Base-by-base conservation (phyloP, 2,329 filamentous ascomycete genomes). In the Zymoseptoria tritici region DNA sequence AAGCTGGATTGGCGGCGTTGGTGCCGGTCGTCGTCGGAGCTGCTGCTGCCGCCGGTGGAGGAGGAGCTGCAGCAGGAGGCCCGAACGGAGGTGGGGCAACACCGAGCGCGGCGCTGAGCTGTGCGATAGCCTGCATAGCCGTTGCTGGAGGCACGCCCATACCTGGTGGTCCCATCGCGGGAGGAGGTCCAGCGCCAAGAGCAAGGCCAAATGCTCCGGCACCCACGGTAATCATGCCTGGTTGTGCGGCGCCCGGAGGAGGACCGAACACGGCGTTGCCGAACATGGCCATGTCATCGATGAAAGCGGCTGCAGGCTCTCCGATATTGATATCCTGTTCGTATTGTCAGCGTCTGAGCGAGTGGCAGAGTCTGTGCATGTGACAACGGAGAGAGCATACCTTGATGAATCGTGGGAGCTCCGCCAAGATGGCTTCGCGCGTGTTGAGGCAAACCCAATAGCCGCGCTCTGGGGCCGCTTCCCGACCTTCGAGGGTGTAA, bases 381-480 rank as follows among this genome's bases (percentile, higher is more conserved):
- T 46, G 13, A n/a, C 1, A 5, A 46, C 11, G 36, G 36, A 46
- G 36, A 46, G 36, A 46, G 61, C 51, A 61, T 51, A 58, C 54
- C 24, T 63, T 59, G 24, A 63, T 59, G 56, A 63, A 59, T 42
- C 20, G 22, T 22, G 61, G 61, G 24, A 63, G 24, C 49, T 59
- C 31, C 19, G 49, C 50, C 16, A 58, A 36, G 26, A 63, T 61
- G n/a, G 56, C 59, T 24, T 55, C 61, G 9, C 54, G 54, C 19
- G 53, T 56, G 9, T 57, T 42, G 21, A 63, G 55, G 20, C 61
- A 63, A 19, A 63, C 57, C 31, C 57, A 61, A 49, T 63, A 63
- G 19, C 61, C 61, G 42, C 55, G 55, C 52, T 57, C 49, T 11
- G 54, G 56, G 9, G 19, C n/a, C 19, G 50, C 9, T 31, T 58